Evolutionary conservation across 2,329 filamentous ascomycete genomes (phyloP), one percentile per base, ranked within the genome.

Genomic region (Colletotrichum sidae): DNA sequence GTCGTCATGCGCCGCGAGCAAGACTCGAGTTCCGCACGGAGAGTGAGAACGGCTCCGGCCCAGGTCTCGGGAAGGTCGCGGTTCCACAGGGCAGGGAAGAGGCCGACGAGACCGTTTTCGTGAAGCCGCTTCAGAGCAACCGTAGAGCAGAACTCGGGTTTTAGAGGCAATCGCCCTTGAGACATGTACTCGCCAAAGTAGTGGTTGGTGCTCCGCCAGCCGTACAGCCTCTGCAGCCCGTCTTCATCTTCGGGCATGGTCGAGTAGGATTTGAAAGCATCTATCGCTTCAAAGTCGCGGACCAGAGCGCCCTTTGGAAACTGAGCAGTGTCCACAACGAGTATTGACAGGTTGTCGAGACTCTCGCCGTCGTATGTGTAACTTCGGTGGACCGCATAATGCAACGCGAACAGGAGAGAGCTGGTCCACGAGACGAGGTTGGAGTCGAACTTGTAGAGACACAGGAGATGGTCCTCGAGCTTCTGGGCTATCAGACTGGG

Each of bases 361-460:
- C 15, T 17, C 5, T 47, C 54, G 8, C 15, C 44, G 1, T 11
- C 25, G n/a, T 47, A 5, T 25, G 25, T 25, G 25, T 5, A 49
- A 6, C 34, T 35, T 39, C 35, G 44, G 54, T 56, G 33, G 12
- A 49, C 44, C 42, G 54, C 54, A 44, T 56, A 49, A 12, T 56
- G 44, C 8, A 56, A 9, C 4, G 54, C 54, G 34, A 56, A 56
- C 1, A 56, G 35, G 33, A 49, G 54, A 8, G 54, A 49, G 44
- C 54, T 49, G 15, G 35, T 56, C 54, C 54, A 56, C 5, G 54
- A 56, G 15, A 56, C 54, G 1, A 56, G 54, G 44, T 56, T 56
- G 12, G 54, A 56, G 54, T 47, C 54, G 54, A 56, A 56, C 34
- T 5, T 13, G 34, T 47, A n/a, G 2, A 56, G 33, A 13, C 54